phyloP scores from a whole-genome alignment of 805 yeast genomes.

The Cyberlindnera euphorbiae region DNA sequence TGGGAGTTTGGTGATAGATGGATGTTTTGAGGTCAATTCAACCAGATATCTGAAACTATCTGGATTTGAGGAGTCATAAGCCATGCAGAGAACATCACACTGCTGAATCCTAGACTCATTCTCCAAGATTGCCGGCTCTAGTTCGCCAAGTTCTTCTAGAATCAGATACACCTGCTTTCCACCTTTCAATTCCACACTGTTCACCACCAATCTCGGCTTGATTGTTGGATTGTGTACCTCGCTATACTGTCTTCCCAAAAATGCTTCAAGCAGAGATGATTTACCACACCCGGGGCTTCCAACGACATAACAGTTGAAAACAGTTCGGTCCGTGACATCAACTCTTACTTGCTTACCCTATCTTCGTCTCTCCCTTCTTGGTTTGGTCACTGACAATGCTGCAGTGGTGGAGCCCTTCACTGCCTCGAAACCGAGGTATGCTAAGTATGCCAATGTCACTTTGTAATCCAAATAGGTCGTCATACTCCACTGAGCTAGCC shows the following conservation, averaged over 20 bases:
- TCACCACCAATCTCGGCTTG: slow-evolving; percentile 76
- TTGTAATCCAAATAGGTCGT: slow-evolving; percentile 83
- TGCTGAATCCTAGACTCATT: slow-evolving; percentile 65
- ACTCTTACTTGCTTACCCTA: slow-evolving; percentile 65
- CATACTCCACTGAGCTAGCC: slow-evolving; percentile 99
- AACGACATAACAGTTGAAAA: slow-evolving; percentile 81
- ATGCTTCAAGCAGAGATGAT: slow-evolving; percentile 76
- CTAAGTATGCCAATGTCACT: slow-evolving; percentile 82
- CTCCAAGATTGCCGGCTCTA: slow-evolving; percentile 76
- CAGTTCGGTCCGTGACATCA: slow-evolving; percentile 75
- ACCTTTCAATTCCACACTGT: slow-evolving; percentile 88
- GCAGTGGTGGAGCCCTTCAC: slow-evolving; percentile 28
- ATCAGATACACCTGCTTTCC: slow-evolving; percentile 94
- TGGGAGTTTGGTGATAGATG: slow-evolving; percentile 63
- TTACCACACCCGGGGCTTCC: slow-evolving; percentile 90
- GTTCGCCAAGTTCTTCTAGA: slow-evolving; percentile 83
- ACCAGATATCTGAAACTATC: slow-evolving; percentile 84
- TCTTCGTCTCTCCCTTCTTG: slow-evolving; percentile 64
- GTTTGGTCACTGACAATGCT: slow-evolving; percentile 77
- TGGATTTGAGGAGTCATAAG: slow-evolving; percentile 95
- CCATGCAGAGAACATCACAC: slow-evolving; percentile 86
- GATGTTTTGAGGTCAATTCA: slow-evolving; percentile 58
- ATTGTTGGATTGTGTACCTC: slow-evolving; percentile 77
- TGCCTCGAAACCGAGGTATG: slow-evolving; percentile 79
- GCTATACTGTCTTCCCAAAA: slow-evolving; percentile 67